phyloP scores from a whole-genome alignment of 2,329 filamentous ascomycete species.

The Chaetomiaceae sp. region DNA sequence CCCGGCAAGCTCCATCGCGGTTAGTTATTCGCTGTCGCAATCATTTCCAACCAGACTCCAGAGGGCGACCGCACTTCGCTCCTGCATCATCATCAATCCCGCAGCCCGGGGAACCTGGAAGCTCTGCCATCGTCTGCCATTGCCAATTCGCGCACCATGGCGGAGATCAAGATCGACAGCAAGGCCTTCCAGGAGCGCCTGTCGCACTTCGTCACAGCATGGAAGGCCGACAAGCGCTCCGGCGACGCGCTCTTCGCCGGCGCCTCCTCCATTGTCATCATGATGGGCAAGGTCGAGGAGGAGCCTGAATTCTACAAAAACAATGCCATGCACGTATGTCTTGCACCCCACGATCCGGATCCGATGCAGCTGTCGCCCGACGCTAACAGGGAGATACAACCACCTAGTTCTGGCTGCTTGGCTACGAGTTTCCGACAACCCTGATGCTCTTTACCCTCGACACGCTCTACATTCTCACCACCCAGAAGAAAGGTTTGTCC shows the following conservation, averaged over 20 bases:
- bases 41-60: constrained; percentile 12
- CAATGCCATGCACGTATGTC: constrained; percentile 85
- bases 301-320: constrained; percentile 86
- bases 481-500: constrained; percentile 81
- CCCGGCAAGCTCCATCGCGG: constrained; percentile 13
- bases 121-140: constrained; percentile 22
- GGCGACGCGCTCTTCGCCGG: constrained; percentile 82
- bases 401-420: constrained; percentile 90
- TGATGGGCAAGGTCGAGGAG: constrained; percentile 86
- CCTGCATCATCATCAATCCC: constrained; percentile 13
- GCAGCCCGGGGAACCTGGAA: constrained; percentile 13
- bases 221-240: constrained; percentile 92
- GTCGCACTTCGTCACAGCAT: constrained; percentile 78
- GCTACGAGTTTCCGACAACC: constrained; percentile 97
- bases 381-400: constrained; percentile 18
- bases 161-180: constrained; percentile 92
- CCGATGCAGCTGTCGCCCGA: constrained; percentile 4
- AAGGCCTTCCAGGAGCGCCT: constrained; percentile 91
- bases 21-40: constrained; percentile 17
- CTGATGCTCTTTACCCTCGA: constrained; percentile 89
- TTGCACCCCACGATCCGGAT: background rate
- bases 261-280: constrained; percentile 77
- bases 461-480: constrained; percentile 86
- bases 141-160: constrained; percentile 45
- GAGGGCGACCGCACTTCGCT: constrained; percentile 8